Base-by-base conservation (phyloP, 192 early-diverging fungal species). In the Umbelopsis ramanniana region DNA sequence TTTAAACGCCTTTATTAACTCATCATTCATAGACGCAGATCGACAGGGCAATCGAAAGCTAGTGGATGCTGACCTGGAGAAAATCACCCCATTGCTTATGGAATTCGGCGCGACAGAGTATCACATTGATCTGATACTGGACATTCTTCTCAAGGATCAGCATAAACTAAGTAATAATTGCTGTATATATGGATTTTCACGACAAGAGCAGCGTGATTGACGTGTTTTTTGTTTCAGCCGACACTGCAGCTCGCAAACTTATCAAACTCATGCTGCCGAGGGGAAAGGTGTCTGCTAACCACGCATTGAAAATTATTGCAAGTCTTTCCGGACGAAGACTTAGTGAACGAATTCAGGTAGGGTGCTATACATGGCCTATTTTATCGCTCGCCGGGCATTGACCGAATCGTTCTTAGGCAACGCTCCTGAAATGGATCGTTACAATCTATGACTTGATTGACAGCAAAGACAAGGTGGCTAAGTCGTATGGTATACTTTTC, bases 401-500 rank as follows among this genome's bases (percentile, higher is more conserved):
- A 37, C 23, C 4, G 22, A n/a, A 54, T 19, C 33, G 15, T 37
- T 43, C 23, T 17, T 72, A 86, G 85, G 77, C 70, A 0, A 46
- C 63, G 19, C 70, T 87, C 17, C 76, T 87, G 23, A 68, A 55
- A 70, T 89, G 87, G 87, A 40, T 82, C 10, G 80, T 86, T 17
- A 24, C 76, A 8, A 68, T 87, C 11, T 86, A 82, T 66, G 81
- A 85, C 46, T 71, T 81, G 11, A 68, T 89, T 46, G 83, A 84
- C 12, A 76, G 78, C 60, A 77, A 72, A 46, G 74, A 77, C 26
- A 72, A 80, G 72, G 60, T 87, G 3, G 63, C 71, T 3, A 76
- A 75, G 12, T 70, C 85, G 10, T 89, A 89, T 60, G 80, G 81
- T 23, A 84, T 87, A 22, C 68, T 81, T 2, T 86, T 89, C 52